Conservation (phyloP, 768 basidiomycete genomes). For the Mycena haematopus region DNA sequence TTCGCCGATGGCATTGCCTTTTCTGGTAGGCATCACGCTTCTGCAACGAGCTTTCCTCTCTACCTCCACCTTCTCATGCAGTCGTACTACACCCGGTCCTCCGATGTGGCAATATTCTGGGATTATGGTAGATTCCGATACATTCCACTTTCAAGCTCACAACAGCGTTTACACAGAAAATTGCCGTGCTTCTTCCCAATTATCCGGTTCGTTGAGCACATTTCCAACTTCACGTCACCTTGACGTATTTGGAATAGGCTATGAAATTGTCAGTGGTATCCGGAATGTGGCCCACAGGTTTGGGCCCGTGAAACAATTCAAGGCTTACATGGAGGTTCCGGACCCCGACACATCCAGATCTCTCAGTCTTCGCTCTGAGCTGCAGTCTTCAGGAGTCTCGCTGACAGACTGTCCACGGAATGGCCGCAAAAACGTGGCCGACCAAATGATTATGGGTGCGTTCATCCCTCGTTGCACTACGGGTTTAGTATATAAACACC, state of each 20-base stretch:
- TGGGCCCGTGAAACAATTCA: conserved; percentile 58
- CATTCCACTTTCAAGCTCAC: neutral
- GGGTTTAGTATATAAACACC: neutral
- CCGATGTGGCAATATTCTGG: conserved; percentile 53
- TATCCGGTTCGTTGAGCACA: conserved; percentile 23
- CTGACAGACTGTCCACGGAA: conserved; percentile 46
- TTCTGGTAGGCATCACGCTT: conserved; percentile 9
- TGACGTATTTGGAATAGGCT: conserved; percentile 39
- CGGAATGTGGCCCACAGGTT: conserved; percentile 54
- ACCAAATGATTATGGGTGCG: conserved; percentile 57
- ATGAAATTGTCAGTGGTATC: conserved; percentile 52
- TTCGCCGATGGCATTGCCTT: neutral
- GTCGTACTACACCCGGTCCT: conserved; percentile 24
- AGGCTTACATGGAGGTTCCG: conserved; percentile 60
- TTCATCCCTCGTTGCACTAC: conserved; percentile 17
- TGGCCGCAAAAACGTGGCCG: conserved; percentile 48
- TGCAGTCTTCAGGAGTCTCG: conserved; percentile 56
- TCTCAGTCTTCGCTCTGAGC: conserved; percentile 47
- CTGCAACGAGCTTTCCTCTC: conserved; percentile 14
- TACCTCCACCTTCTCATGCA: conserved; percentile 29
- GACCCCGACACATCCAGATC: conserved; percentile 42
- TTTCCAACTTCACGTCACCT: neutral
- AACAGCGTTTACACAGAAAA: conserved; percentile 42
- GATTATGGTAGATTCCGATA: conserved; percentile 39
- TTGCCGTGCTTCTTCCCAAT: conserved; percentile 45